phyloP scores from a whole-genome alignment of 2,329 filamentous ascomycete species.

The Ceratocystis alfenasii region DNA sequence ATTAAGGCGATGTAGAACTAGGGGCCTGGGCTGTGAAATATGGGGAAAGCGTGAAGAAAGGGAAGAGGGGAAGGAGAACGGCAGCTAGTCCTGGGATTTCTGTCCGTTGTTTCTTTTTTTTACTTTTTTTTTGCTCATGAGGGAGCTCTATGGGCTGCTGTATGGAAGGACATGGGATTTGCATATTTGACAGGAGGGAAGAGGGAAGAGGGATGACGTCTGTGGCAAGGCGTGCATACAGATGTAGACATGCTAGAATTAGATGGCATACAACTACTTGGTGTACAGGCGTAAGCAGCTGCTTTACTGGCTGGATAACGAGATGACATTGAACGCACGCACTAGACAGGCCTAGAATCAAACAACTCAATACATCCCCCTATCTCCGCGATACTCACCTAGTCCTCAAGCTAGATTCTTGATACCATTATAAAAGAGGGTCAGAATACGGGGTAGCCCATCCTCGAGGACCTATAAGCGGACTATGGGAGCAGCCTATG shows the following conservation, averaged over 20 bases:
- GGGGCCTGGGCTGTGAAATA: background rate
- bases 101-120: background rate
- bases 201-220: background rate
- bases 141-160: background rate
- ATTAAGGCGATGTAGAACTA: slow-evolving; percentile 3
- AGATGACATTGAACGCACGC: too few relatives aligned
- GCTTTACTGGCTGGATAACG: too few relatives aligned
- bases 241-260: background rate
- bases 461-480: background rate
- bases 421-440: background rate
- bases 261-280: background rate
- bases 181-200: background rate
- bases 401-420: too few relatives aligned
- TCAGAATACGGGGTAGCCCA: background rate
- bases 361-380: too few relatives aligned
- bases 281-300: too few relatives aligned
- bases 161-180: background rate
- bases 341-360: too few relatives aligned
- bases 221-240: background rate
- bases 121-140: background rate
- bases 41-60: background rate
- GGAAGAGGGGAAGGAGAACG: background rate
- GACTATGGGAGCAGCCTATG: background rate
- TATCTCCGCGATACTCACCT: too few relatives aligned
- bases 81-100: background rate